Percentiles rank a stretch among this genome's conserved stretches.
These are phyloP conservation scores for Flaveria robusta DNA, from an alignment of 129 eudicot species.

Conservation along the genomic window DNA sequence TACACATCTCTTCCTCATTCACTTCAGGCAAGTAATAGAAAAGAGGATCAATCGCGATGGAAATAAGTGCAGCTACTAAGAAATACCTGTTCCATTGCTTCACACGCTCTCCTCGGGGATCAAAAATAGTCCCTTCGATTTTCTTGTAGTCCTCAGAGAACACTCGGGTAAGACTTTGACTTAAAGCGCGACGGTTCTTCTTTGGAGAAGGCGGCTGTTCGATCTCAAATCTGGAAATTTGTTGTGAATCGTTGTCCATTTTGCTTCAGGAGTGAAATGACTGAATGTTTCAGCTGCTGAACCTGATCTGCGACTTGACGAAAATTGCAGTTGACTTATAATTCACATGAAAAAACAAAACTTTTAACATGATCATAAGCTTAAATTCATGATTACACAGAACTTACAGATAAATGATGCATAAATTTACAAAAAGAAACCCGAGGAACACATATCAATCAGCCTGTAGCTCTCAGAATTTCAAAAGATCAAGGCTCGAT, in stretches of 20 bases:
- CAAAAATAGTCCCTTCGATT: slow-evolving; percentile 43
- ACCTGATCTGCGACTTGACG: slow-evolving; percentile 6
- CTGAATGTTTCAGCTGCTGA: slow-evolving; percentile 9
- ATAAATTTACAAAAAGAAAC: not conserved
- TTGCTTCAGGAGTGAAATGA: slow-evolving; percentile 10
- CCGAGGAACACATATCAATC: not conserved
- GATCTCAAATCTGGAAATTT: slow-evolving; percentile 36
- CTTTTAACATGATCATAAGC: slow-evolving; percentile 1
- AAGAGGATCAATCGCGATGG: slow-evolving; percentile 71
- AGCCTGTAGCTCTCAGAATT: not conserved
- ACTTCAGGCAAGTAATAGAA: slow-evolving; percentile 73
- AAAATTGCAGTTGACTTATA: not conserved
- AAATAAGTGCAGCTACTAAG: slow-evolving; percentile 52
- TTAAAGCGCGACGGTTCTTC: slow-evolving; percentile 27
- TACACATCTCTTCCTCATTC: slow-evolving; percentile 46
- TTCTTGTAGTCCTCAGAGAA: slow-evolving; percentile 60
- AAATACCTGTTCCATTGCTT: slow-evolving; percentile 60
- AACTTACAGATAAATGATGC: not conserved
- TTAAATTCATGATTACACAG: slow-evolving; percentile 2
- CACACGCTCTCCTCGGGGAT: slow-evolving; percentile 55
- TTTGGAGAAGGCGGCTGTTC: slow-evolving; percentile 22
- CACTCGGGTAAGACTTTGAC: slow-evolving; percentile 58
- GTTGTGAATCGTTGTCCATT: slow-evolving; percentile 31
- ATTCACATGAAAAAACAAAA: not conserved
- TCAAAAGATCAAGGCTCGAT: not conserved